Evolutionary conservation across 768 basidiomycete species (phyloP).

Genomic region (Boletus edulis): DNA sequence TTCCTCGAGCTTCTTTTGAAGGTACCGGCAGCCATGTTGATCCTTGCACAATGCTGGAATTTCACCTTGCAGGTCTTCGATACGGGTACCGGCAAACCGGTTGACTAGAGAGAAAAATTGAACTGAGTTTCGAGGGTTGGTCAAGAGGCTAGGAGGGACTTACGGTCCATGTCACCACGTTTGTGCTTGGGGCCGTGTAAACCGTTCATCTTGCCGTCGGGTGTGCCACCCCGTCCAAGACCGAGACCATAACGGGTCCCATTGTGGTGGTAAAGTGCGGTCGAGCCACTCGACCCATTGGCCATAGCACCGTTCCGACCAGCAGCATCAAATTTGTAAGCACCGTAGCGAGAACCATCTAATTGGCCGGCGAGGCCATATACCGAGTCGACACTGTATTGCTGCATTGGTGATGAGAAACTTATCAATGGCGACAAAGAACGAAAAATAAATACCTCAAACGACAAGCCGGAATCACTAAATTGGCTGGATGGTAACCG

Average conservation of each 20-base stretch:
- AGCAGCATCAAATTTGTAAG: slow-evolving; percentile 55
- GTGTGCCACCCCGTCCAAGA: slow-evolving; percentile 50
- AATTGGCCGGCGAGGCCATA: slow-evolving; percentile 47
- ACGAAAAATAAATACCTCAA: slow-evolving; percentile 45
- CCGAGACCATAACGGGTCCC: slow-evolving; percentile 75
- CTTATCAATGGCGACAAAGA: slow-evolving; percentile 1
- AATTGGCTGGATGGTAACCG: slow-evolving; percentile 60
- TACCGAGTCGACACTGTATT: slow-evolving; percentile 58
- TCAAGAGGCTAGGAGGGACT: slow-evolving; percentile 43
- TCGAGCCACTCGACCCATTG: slow-evolving; percentile 56
- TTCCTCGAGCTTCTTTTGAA: slow-evolving; percentile 99
- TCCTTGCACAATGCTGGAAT: slow-evolving; percentile 95
- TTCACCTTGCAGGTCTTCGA: slow-evolving; percentile 95
- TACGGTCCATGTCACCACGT: slow-evolving; percentile 87
- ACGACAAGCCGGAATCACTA: slow-evolving; percentile 52
- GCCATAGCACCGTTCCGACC: slow-evolving; percentile 35
- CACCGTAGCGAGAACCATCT: slow-evolving; percentile 52
- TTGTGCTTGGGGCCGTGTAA: slow-evolving; percentile 93
- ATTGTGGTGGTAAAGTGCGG: slow-evolving; percentile 75
- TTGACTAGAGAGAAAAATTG: slow-evolving; percentile 58
- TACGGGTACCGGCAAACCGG: slow-evolving; percentile 91
- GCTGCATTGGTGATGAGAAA: slow-evolving; percentile 27
- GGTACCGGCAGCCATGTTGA: slow-evolving; percentile 96
- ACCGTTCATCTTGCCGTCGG: slow-evolving; percentile 85
- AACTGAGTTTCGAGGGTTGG: not conserved